phyloP scores from a whole-genome alignment of 139 green algal species.

The Closterium sp. region DNA sequence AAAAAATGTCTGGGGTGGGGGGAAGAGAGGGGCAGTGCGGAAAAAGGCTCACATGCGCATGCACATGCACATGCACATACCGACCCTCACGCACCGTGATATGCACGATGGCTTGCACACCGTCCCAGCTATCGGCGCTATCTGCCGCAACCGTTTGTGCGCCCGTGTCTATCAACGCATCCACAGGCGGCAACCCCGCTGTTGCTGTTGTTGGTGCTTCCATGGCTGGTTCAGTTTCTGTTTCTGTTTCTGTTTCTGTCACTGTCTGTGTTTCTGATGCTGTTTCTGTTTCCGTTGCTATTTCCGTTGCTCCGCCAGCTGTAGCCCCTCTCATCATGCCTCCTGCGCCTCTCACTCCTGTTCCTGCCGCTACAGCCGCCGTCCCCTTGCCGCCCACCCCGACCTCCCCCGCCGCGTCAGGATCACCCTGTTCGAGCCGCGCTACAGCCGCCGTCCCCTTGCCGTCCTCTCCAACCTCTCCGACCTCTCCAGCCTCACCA shows the following conservation, averaged over 20 bases:
- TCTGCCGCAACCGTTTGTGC: too few relatives aligned
- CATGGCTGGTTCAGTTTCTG: not conserved
- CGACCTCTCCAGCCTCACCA: too few relatives aligned
- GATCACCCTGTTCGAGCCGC: not conserved
- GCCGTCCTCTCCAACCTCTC: too few relatives aligned
- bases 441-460: not conserved
- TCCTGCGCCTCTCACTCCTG: not conserved
- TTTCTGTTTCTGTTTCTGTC: not conserved
- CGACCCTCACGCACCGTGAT: not conserved
- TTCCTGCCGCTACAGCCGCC: not conserved
- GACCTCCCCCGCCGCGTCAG: too few relatives aligned
- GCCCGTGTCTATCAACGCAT: too few relatives aligned
- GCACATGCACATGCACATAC: too few relatives aligned
- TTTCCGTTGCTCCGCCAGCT: not conserved
- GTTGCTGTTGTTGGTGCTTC: not conserved
- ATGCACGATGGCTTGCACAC: conserved; percentile 1
- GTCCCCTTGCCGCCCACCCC: not conserved
- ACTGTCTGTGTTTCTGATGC: not conserved
- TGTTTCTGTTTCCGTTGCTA: not conserved
- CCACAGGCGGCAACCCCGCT: too few relatives aligned
- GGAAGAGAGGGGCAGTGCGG: too few relatives aligned
- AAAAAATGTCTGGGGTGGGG: too few relatives aligned
- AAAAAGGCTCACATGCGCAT: too few relatives aligned
- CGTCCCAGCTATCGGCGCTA: not conserved
- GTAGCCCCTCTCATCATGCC: not conserved